Percentiles rank a stretch among this genome's conserved stretches.
Evolutionary conservation across 176 grass and related monocot species (phyloP).

Genomic region (Carex kokanica): DNA sequence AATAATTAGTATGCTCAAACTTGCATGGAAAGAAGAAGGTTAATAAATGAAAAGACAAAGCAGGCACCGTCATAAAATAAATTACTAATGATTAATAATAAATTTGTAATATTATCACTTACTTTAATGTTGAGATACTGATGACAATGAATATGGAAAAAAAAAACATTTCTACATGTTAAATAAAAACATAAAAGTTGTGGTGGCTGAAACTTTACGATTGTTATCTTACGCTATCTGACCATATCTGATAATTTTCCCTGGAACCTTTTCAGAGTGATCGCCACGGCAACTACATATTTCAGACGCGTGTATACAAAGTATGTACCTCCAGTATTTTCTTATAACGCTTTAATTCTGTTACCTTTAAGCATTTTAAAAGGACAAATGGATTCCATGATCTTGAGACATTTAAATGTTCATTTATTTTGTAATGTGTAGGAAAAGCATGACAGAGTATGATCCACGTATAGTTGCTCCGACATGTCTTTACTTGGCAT

Average conservation of each 20-base stretch:
- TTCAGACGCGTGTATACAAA: constrained; percentile 97
- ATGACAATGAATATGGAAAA: neutral
- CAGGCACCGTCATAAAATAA: neutral
- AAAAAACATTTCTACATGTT: neutral
- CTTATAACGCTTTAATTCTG: neutral
- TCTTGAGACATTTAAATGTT: neutral
- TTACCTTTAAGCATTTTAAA: neutral
- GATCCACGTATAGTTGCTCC: constrained; percentile 91
- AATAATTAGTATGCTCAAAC: neutral
- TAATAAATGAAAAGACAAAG: neutral
- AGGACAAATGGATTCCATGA: neutral
- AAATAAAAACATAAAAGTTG: neutral
- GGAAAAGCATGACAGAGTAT: constrained; percentile 90
- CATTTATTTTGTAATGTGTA: constrained; percentile 23
- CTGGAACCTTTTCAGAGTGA: constrained; percentile 67
- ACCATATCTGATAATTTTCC: neutral
- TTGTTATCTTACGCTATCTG: constrained; percentile 5
- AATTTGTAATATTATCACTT: neutral
- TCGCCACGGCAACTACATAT: constrained; percentile 93
- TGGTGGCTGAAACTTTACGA: neutral
- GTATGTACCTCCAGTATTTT: constrained; percentile 44
- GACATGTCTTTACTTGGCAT: constrained; percentile 95
- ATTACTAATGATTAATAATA: neutral
- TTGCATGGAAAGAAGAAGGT: neutral
- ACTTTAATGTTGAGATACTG: neutral